phyloP scores from a whole-genome alignment of 2,329 filamentous ascomycete genomes.

The Claviceps paspali region DNA sequence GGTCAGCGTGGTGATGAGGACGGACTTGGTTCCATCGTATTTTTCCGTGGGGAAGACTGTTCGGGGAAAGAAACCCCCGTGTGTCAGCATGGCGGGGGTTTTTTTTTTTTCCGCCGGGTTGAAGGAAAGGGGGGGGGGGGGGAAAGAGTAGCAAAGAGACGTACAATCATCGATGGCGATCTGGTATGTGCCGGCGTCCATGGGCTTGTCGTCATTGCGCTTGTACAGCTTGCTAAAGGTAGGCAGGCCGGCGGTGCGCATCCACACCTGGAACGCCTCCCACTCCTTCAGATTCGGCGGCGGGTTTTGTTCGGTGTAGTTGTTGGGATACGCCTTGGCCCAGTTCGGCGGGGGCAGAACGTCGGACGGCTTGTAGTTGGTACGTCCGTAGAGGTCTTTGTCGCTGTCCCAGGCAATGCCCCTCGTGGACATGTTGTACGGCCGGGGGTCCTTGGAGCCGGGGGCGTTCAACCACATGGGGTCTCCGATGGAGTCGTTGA shows the following conservation, averaged over 20 bases:
- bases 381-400: constrained; percentile 58
- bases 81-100: too few species aligned
- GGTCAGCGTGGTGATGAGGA: constrained; percentile 77
- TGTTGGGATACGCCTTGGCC: constrained; percentile 51
- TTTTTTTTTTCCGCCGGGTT: too few species aligned
- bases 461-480: constrained; percentile 45
- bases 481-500: constrained; percentile 76
- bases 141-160: constrained; percentile 19
- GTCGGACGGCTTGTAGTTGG: constrained; percentile 46
- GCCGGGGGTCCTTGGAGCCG: constrained; percentile 16
- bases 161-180: constrained; percentile 66
- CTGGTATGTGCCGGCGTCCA: constrained; percentile 59
- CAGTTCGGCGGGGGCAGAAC: constrained; percentile 82
- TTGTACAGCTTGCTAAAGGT: constrained; percentile 88
- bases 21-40: constrained; percentile 78
- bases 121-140: neutral
- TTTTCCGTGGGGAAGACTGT: constrained; percentile 64
- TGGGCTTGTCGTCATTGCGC: constrained; percentile 56
- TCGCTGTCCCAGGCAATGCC: constrained; percentile 83
- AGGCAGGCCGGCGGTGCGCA: constrained; percentile 88
- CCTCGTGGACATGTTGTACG: constrained; percentile 63
- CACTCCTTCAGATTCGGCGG: constrained; percentile 60
- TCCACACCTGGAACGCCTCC: constrained; percentile 94
- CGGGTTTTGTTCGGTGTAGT: constrained; percentile 48
- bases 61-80: too few species aligned